A percentile compares a stretch with the other conserved stretches of the same genome.
Conservation (phyloP, 2,329 filamentous ascomycete genomes). For the Monilinia aucupariae region DNA sequence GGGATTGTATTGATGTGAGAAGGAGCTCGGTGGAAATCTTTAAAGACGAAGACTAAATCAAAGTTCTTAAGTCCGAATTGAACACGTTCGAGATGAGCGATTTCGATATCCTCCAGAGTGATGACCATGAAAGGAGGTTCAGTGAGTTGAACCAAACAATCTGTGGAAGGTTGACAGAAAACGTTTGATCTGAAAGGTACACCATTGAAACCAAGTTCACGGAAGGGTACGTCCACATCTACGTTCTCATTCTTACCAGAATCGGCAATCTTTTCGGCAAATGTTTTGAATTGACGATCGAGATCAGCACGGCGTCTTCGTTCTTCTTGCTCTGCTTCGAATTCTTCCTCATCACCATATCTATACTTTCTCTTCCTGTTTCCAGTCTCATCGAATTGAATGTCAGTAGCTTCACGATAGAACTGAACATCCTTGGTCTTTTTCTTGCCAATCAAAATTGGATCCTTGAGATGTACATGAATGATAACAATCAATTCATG, state of each 20-base stretch:
- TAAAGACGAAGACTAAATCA: constrained; percentile 96
- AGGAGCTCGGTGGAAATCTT: constrained; percentile 86
- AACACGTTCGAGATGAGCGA: constrained; percentile 93
- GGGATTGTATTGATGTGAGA: constrained; percentile 98
- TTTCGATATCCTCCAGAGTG: constrained; percentile 90
- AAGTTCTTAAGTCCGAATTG: constrained; percentile 98
- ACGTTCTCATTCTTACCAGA: constrained; percentile 86
- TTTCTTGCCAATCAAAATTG: constrained; percentile 94
- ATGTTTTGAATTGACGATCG: constrained; percentile 91
- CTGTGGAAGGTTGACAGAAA: constrained; percentile 90
- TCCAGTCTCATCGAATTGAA: constrained; percentile 97
- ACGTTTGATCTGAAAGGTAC: constrained; percentile 95
- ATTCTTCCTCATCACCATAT: constrained; percentile 97
- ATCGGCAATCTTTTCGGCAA: constrained; percentile 95
- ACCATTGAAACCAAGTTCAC: constrained; percentile 93
- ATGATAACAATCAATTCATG: constrained; percentile 97
- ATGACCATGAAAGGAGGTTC: constrained; percentile 96
- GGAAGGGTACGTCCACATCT: constrained; percentile 93
- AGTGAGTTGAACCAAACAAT: constrained; percentile 93
- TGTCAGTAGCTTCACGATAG: constrained; percentile 95
- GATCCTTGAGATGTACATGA: constrained; percentile 95
- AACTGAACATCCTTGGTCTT: constrained; percentile 99
- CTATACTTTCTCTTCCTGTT: constrained; percentile 97
- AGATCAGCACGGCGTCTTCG: constrained; percentile 83
- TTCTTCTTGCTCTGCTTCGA: constrained; percentile 97